Evolutionary conservation across 805 yeast species (phyloP).

Genomic region (Monosporozyma yasuniensis): DNA sequence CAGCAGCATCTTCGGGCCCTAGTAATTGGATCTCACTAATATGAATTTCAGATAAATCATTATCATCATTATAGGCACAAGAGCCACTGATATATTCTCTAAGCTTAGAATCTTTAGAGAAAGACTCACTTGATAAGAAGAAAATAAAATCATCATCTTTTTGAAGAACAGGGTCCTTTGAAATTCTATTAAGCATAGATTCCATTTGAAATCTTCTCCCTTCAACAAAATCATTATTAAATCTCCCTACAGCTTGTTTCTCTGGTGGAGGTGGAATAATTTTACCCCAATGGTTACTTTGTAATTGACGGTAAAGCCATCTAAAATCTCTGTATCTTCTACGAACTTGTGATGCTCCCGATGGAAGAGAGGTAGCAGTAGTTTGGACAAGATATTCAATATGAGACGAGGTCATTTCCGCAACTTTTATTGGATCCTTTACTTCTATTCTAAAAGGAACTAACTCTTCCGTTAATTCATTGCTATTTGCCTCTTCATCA

Average conservation of each 20-base stretch:
- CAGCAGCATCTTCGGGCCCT: constrained; percentile 28
- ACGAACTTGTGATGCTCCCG: constrained; percentile 50
- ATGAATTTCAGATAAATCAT: constrained; percentile 31
- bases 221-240: constrained; percentile 84
- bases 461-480: constrained; percentile 5
- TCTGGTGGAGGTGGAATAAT: constrained; percentile 95
- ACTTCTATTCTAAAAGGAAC: constrained; percentile 52
- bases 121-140: constrained; percentile 69
- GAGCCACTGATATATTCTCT: constrained; percentile 54
- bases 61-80: constrained; percentile 37
- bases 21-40: constrained; percentile 27
- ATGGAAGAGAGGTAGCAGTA: constrained; percentile 33
- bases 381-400: constrained; percentile 77
- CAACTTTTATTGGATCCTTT: constrained; percentile 86
- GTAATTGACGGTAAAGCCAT: constrained; percentile 87
- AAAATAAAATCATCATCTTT: constrained; percentile 67
- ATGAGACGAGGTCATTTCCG: constrained; percentile 82
- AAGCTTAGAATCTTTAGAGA: constrained; percentile 58
- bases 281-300: constrained; percentile 78
- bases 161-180: constrained; percentile 46
- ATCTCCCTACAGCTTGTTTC: constrained; percentile 86
- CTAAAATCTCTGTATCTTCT: constrained; percentile 88
- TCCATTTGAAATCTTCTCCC: constrained; percentile 77
- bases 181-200: constrained; percentile 71
- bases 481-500: constrained; percentile 7